Conservation (phyloP, 2,329 filamentous ascomycete genomes). For the Ascochyta pisi region DNA sequence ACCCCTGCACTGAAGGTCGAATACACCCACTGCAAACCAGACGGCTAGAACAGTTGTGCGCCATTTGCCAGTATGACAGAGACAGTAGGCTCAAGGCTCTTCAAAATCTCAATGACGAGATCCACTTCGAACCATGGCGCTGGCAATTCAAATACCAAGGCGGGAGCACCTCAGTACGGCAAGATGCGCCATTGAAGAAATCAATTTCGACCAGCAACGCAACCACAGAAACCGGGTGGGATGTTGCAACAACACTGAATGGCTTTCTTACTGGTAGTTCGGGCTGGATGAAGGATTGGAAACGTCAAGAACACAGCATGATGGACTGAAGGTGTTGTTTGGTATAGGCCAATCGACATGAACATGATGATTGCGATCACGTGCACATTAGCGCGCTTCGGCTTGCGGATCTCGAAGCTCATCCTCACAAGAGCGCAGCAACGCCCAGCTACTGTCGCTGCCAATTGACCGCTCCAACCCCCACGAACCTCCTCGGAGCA, state of each 20-base stretch:
- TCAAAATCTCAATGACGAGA: background rate
- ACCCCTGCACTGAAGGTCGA: conserved; percentile 12
- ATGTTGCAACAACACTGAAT: background rate
- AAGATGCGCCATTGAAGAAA: background rate
- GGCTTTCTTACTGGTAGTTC: background rate
- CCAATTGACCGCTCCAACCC: conserved; percentile 22
- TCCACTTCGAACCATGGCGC: conserved; percentile 8
- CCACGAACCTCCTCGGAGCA: conserved; percentile 5
- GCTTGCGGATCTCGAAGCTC: conserved; percentile 20
- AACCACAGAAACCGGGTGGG: background rate
- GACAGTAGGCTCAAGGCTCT: conserved; percentile 5
- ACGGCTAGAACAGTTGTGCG: conserved; percentile 17
- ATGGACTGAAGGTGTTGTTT: background rate
- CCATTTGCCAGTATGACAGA: conserved; percentile 11
- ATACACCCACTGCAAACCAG: conserved; percentile 21
- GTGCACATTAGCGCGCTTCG: conserved; percentile 6
- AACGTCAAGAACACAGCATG: background rate
- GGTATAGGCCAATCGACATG: background rate
- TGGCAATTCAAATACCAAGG: conserved; percentile 18
- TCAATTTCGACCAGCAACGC: background rate
- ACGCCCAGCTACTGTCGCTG: conserved; percentile 14
- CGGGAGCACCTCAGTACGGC: background rate
- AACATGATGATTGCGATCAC: conserved; percentile 4
- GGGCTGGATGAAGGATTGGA: conserved; percentile 17
- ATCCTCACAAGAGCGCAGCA: conserved; percentile 20